These are phyloP conservation scores for Amphirosellinia nigrospora DNA, from an alignment of 495 filamentous ascomycete genomes.

Conservation along the genomic window DNA sequence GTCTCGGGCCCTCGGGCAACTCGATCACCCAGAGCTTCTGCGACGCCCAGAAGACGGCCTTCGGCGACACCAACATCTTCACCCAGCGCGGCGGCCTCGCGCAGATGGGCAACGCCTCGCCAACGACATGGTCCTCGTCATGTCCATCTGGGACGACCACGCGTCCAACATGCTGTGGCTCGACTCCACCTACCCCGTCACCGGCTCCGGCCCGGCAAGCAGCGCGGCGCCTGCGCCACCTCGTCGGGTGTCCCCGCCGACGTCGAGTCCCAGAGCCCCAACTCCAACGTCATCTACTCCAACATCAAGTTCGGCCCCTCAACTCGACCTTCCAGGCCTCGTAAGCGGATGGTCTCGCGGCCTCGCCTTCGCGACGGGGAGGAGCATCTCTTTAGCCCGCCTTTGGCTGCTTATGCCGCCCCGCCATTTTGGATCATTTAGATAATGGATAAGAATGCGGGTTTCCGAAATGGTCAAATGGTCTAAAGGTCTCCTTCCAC, in stretches of 20 bases:
- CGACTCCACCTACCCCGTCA: conserved; percentile 69
- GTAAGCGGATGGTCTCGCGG: too few species aligned
- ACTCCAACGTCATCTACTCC: conserved; percentile 52
- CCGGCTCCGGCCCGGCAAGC: conserved; percentile 60
- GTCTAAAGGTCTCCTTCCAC: background rate
- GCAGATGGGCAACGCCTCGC: conserved; percentile 64
- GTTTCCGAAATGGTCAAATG: background rate
- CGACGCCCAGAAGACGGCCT: conserved; percentile 62
- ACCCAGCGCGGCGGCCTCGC: conserved; percentile 61
- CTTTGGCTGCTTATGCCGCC: background rate
- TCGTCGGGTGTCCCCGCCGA: conserved; percentile 62
- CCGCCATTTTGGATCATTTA: background rate
- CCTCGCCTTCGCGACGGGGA: background rate
- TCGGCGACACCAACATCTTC: conserved; percentile 67
- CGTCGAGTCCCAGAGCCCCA: conserved; percentile 59
- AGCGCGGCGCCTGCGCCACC: conserved; percentile 69
- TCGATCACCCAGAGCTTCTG: conserved; percentile 38
- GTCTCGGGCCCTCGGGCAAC: conserved; percentile 58
- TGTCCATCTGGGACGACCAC: conserved; percentile 81
- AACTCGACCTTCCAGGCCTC: conserved; percentile 44
- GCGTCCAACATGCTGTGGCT: conserved; percentile 81
- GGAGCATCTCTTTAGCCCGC: background rate
- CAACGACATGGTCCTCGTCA: conserved; percentile 70
- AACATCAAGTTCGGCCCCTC: conserved; percentile 75
- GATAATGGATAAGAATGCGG: background rate